Percentiles rank a stretch among this genome's conserved stretches.
These are phyloP conservation scores for Delphinella strobiligena DNA, from an alignment of 2,329 filamentous ascomycete species.

Conservation along the genomic window DNA sequence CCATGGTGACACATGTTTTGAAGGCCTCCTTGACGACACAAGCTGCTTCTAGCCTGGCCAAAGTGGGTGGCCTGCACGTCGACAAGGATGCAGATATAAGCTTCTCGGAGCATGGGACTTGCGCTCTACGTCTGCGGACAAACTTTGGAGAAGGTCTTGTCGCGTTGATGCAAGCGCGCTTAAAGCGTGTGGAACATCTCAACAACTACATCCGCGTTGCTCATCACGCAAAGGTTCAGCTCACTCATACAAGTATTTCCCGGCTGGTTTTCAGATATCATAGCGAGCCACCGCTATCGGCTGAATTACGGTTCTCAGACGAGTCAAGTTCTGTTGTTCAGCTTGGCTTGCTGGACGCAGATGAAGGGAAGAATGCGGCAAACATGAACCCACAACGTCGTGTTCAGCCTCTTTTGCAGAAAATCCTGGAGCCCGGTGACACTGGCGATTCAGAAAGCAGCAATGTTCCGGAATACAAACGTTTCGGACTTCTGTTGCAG, in stretches of 20 bases:
- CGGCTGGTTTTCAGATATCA: slow-evolving; percentile 60
- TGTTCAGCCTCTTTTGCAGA: slow-evolving; percentile 11
- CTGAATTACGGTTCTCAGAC: slow-evolving; percentile 11
- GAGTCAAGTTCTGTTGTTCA: slow-evolving; percentile 38
- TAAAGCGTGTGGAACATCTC: slow-evolving; percentile 58
- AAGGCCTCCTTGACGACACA: slow-evolving; percentile 23
- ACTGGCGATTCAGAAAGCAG: slow-evolving; percentile 24
- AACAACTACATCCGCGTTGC: slow-evolving; percentile 59
- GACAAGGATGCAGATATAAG: slow-evolving; percentile 44
- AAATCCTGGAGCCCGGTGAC: background rate
- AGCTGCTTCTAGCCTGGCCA: slow-evolving; percentile 25
- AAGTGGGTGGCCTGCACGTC: slow-evolving; percentile 28
- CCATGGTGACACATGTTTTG: slow-evolving; percentile 26
- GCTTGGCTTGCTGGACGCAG: slow-evolving; percentile 43
- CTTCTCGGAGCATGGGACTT: slow-evolving; percentile 50
- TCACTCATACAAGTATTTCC: slow-evolving; percentile 48
- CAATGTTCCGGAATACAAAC: slow-evolving; percentile 41
- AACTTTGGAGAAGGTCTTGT: slow-evolving; percentile 48
- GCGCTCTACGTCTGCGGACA: slow-evolving; percentile 49
- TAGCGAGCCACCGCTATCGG: slow-evolving; percentile 13
- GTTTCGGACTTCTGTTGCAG: slow-evolving; percentile 45
- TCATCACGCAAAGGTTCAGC: slow-evolving; percentile 43
- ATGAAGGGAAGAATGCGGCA: slow-evolving; percentile 1
- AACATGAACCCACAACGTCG: slow-evolving; percentile 18
- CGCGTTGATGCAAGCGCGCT: slow-evolving; percentile 44